Evolutionary conservation across 2,329 filamentous ascomycete species (phyloP), one percentile per base, ranked within the genome.

Genomic region (Scytalidium sp.): DNA sequence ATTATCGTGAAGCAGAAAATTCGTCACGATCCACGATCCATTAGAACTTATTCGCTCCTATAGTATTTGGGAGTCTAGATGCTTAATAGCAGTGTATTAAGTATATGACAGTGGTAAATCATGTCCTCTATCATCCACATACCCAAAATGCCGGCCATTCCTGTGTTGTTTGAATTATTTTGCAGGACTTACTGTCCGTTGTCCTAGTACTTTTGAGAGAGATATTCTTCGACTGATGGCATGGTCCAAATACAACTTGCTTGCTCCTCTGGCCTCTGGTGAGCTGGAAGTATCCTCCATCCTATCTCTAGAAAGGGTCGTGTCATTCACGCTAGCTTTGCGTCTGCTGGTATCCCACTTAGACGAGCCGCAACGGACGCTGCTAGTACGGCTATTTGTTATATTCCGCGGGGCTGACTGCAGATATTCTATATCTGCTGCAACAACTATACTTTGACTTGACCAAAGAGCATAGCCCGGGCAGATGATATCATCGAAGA

Each of bases 391-490:
- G 25, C 41, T 29, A 40, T 49, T 41, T 3, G 41, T 7, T 49
- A 39, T 39, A 42, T 27, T 45, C n/a, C 17, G 47, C 32, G 47
- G 44, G 27, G 44, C 44, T 32, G 39, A 44, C 29, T 46, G 47
- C 41, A 29, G 23, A 29, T 44, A 50, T 43, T 50, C 47, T 3
- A 45, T 44, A 45, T 39, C 36, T 40, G 47, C 43, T 41, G 47
- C 47, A 44, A 50, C 47, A n/a, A 50, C 47, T 17, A 32, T 50
- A 6, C 23, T 46, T 41, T 50, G 47, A 46, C 29, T 29, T 27
- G 43, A 46, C 47, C 47, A 50, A 44, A 50, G 47, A 36, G 47
- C 47, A 39, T 50, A 50, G 40, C 47, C 43, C 21, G 32, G 43
- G 39, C 25, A 50, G 20, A 46, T 41, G n/a, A 46, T 32, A 15